phyloP scores from a whole-genome alignment of 208 protist species.

The Crithidia brevicula region DNA sequence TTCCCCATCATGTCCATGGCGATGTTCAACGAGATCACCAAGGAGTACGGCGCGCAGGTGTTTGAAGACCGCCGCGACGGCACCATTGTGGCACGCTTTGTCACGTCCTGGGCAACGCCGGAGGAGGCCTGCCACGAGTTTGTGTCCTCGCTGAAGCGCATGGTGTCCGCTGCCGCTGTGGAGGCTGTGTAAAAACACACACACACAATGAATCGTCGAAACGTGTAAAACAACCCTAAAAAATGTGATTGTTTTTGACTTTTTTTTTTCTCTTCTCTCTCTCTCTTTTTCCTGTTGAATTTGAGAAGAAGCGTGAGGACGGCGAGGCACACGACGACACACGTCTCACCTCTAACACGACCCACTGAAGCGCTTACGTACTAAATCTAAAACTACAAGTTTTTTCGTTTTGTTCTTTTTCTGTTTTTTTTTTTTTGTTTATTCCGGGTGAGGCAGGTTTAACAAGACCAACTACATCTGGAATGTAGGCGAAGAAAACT shows the following conservation, averaged over 20 bases:
- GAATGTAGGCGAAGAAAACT: no score
- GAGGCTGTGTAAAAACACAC: not conserved
- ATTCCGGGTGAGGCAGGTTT: no score
- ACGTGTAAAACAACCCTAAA: no score
- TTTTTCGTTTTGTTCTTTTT: not conserved
- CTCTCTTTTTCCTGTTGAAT: conserved; percentile 1
- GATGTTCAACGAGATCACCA: conserved; percentile 15
- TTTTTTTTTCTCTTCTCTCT: conserved; percentile 18
- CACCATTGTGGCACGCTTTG: conserved; percentile 36
- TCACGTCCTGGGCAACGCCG: conserved; percentile 52
- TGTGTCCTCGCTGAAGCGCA: conserved; percentile 32
- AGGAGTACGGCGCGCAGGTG: conserved; percentile 24
- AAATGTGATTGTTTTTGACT: conserved; percentile 26
- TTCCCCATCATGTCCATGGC: conserved; percentile 35
- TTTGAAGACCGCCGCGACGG: conserved; percentile 18
- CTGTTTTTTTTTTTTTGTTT: not conserved
- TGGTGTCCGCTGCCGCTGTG: conserved; percentile 4
- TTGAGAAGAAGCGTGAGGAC: no score
- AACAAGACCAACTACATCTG: no score
- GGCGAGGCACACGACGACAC: no score
- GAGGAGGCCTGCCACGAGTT: conserved; percentile 51
- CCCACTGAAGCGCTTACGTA: no score
- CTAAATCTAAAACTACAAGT: no score
- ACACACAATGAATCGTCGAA: no score
- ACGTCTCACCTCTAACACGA: no score